Evolutionary conservation across 1,139 yeast species (phyloP), one percentile per base, ranked within the genome.

Genomic region (Diutina rugosa): DNA sequence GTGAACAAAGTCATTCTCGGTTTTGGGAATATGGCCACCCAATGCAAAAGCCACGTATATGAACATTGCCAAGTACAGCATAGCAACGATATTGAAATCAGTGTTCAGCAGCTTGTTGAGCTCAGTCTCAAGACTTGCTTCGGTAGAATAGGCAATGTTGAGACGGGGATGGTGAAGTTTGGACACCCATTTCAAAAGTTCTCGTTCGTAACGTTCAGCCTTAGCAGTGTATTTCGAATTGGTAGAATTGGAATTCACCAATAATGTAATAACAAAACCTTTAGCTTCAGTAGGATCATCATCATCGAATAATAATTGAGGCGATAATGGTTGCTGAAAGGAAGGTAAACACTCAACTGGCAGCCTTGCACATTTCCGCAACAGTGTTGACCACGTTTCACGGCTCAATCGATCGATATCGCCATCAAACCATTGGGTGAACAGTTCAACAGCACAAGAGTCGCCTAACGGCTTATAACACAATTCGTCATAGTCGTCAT

Each of bases 301-400:
- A 14, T 69, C 67, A 30, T 72, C 74, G 67, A 93, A 88, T 8
- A 93, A 67, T 35, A 89, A 62, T 55, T 85, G 81, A 48, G 84
- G 81, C 60, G 85, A 85, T 60, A 93, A 72, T 0, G 98, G 98
- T 67, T 90, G 97, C 65, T 90, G 96, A 69, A 91, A 93, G 0
- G 85, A 72, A 0, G 99, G 98, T 51, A 93, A 72, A 66, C 99
- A 93, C 60, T 82, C 85, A 1, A 93, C 97, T 0, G 98, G 98
- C 1, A 90, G 81, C 16, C 77, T 73, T 0, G 95, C 78, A 66
- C 99, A 93, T 3, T 70, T 66, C 56, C 72, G 65, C 14, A 91
- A 66, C 58, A 78, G 73, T 1, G 66, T 63, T 49, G 71, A 65
- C 96, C 96, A 91, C 8, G 69, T 67, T 0, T 63, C 57, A 56